Evolutionary conservation across 257 asterid species (phyloP).

Genomic region (Craterostigma plantagineum): DNA sequence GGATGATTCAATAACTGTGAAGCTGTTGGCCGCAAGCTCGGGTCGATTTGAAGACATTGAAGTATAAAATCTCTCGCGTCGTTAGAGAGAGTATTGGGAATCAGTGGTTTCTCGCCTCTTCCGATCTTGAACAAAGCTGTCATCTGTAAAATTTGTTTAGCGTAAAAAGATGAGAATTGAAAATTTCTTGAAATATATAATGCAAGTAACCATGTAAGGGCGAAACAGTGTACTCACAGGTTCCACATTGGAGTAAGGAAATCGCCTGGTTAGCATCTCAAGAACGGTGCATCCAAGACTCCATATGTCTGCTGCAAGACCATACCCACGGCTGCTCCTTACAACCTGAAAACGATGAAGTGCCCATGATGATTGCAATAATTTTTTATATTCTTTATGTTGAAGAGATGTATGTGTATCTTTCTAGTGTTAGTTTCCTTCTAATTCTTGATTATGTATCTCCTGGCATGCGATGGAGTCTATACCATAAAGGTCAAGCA

Average conservation of each 20-base stretch:
- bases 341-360: conserved; percentile 44
- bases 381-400: too few species aligned
- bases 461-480: too few species aligned
- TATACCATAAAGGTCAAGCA: neutral
- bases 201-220: neutral
- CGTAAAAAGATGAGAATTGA: too few species aligned
- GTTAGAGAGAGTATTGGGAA: conserved; percentile 52
- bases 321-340: conserved; percentile 63
- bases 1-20: conserved; percentile 72
- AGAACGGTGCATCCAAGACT: conserved; percentile 93
- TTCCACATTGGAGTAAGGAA: conserved; percentile 63
- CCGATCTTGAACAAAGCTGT: conserved; percentile 61
- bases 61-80: conserved; percentile 68
- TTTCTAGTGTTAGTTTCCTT: too few species aligned
- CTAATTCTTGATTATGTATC: too few species aligned
- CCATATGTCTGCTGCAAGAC: conserved; percentile 95
- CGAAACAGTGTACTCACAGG: conserved; percentile 17
- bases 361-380: conserved; percentile 4
- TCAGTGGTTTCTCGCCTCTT: conserved; percentile 55
- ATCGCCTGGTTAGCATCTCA: conserved; percentile 71
- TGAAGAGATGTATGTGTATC: too few species aligned
- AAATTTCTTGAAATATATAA: neutral
- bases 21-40: conserved; percentile 56
- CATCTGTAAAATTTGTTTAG: conserved; percentile 22
- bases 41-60: conserved; percentile 60